Percentiles rank a stretch among this genome's conserved stretches.
These are phyloP conservation scores for Kodamaea plutei DNA, from an alignment of 1,139 yeast genomes.

Conservation along the genomic window DNA sequence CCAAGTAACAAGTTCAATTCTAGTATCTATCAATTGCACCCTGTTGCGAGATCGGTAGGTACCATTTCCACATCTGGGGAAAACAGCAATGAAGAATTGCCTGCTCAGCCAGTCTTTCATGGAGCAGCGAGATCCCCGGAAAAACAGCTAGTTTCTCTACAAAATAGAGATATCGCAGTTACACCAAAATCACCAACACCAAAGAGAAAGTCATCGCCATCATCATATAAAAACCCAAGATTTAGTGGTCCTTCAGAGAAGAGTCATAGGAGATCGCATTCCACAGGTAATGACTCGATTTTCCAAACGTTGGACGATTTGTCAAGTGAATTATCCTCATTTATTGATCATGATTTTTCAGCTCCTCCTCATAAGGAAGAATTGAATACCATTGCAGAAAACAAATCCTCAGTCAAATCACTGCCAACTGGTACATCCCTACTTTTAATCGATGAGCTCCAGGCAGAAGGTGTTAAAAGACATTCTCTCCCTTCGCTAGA, in stretches of 20 bases:
- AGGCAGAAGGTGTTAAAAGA: constrained; percentile 2
- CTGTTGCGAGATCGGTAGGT: constrained; percentile 29
- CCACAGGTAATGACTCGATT: constrained; percentile 27
- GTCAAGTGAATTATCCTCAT: constrained; percentile 27
- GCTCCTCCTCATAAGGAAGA: neutral
- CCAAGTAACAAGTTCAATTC: constrained; percentile 14
- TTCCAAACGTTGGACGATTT: constrained; percentile 29
- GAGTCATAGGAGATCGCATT: constrained; percentile 20
- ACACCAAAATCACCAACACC: neutral
- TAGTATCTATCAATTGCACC: constrained; percentile 26
- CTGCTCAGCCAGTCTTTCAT: constrained; percentile 1
- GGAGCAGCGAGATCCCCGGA: too few species aligned
- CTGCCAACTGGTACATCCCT: neutral
- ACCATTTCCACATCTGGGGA: constrained; percentile 18
- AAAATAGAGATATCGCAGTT: too few species aligned
- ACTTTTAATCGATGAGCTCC: neutral
- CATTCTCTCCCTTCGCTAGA: constrained; percentile 11
- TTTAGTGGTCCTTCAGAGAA: constrained; percentile 9
- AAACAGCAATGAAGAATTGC: constrained; percentile 2
- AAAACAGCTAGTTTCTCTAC: too few species aligned
- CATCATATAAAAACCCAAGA: constrained; percentile 9
- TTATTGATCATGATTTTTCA: constrained; percentile 6
- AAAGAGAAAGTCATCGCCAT: constrained; percentile 3
- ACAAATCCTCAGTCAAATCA: neutral
- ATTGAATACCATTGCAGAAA: neutral